Percentiles rank a stretch among this genome's conserved stretches.
Evolutionary conservation across 1,284 basidiomycete genomes (phyloP).

Genomic region (Cryptococcus deneoformans): DNA sequence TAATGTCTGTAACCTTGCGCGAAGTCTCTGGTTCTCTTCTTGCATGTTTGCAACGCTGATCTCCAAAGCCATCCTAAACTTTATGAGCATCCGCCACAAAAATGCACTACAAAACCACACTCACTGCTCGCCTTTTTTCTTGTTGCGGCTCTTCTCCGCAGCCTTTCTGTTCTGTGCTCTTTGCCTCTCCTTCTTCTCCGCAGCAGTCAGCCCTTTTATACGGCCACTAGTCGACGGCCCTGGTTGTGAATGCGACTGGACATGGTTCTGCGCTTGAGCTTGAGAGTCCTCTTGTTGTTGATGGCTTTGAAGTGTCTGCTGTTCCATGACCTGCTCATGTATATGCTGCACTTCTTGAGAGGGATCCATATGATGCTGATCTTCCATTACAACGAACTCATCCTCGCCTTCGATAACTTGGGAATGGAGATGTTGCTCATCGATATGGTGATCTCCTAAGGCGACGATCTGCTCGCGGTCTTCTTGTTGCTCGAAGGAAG

Average conservation of each 20-base stretch:
- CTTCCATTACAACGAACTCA: slow-evolving; percentile 2
- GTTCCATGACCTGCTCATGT: neutral
- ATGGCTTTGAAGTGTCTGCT: neutral
- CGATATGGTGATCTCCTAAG: no score
- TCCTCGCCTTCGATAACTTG: neutral
- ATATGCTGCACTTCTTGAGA: neutral
- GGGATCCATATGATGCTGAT: neutral
- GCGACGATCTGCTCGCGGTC: no score
- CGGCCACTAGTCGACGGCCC: neutral
- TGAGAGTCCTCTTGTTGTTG: neutral
- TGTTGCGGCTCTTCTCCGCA: slow-evolving; percentile 41
- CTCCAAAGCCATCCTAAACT: slow-evolving; percentile 33
- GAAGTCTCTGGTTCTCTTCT: slow-evolving; percentile 41
- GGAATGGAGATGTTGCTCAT: no score
- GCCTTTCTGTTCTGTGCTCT: slow-evolving; percentile 45
- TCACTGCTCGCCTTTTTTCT: slow-evolving; percentile 44
- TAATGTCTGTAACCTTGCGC: slow-evolving; percentile 28
- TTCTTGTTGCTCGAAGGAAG: no score
- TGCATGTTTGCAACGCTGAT: slow-evolving; percentile 37
- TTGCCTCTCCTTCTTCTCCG: slow-evolving; percentile 42
- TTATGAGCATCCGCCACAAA: slow-evolving; percentile 2
- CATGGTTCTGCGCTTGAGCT: neutral
- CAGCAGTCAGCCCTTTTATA: slow-evolving; percentile 10
- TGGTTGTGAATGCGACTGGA: neutral
- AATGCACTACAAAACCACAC: slow-evolving; percentile 9